Evolutionary conservation across 345 rosid genomes (phyloP).

Genomic region (Pugionium cornutum): DNA sequence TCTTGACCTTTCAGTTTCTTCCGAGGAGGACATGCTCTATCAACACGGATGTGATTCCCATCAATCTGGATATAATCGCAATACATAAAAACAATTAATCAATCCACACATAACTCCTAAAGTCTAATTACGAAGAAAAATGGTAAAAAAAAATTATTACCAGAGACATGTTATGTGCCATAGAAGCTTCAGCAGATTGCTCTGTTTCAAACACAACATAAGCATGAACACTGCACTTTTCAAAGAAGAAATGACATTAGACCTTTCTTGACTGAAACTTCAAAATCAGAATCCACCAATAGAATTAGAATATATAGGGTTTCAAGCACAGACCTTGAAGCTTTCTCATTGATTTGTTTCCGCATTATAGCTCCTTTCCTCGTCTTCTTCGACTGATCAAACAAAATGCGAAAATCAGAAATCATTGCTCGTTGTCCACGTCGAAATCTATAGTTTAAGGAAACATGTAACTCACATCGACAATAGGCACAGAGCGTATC

Average conservation of each 20-base stretch:
- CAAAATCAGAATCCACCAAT: not conserved
- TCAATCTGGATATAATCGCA: conserved; percentile 52
- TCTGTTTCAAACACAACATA: no score
- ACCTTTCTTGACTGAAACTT: not conserved
- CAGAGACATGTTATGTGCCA: conserved; percentile 85
- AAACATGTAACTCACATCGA: no score
- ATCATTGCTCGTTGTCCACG: no score
- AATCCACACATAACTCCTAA: conserved; percentile 2
- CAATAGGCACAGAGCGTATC: no score
- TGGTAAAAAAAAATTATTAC: conserved; percentile 40
- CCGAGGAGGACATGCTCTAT: conserved; percentile 92
- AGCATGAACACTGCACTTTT: no score
- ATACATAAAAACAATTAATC: conserved; percentile 18
- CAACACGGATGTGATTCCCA: conserved; percentile 88
- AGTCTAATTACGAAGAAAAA: conserved; percentile 8
- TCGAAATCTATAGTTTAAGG: no score
- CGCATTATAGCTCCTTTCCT: conserved; percentile 76
- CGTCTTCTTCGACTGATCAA: conserved; percentile 68
- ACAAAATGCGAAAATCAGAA: no score
- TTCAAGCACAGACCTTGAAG: conserved; percentile 58
- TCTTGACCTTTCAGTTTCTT: conserved; percentile 73
- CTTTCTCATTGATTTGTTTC: conserved; percentile 74
- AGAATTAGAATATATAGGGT: not conserved
- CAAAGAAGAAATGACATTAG: conserved; percentile 23
- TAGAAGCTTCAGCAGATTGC: no score